phyloP scores from a whole-genome alignment of 2,329 filamentous ascomycete species.

The Catunica adiposa region DNA sequence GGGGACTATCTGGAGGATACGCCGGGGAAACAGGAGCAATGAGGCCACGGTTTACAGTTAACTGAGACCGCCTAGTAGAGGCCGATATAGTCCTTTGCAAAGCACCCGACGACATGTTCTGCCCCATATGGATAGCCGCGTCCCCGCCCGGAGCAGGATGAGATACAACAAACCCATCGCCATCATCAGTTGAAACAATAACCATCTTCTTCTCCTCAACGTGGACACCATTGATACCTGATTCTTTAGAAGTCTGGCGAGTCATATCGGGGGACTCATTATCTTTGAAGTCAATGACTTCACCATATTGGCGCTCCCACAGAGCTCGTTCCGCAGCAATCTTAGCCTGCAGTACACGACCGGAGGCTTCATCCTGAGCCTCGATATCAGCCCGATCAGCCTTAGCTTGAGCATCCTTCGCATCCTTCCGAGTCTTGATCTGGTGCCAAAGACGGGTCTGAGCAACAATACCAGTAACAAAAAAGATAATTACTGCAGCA shows the following conservation, averaged over 20 bases:
- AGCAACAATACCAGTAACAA: slow-evolving; percentile 59
- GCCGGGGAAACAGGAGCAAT: background rate
- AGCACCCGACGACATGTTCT: background rate
- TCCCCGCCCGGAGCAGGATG: background rate
- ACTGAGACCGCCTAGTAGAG: background rate
- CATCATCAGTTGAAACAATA: background rate
- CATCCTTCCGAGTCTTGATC: slow-evolving; percentile 44
- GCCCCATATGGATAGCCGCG: background rate
- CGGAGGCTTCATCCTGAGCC: slow-evolving; percentile 52
- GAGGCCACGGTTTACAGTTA: background rate
- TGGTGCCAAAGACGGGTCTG: slow-evolving; percentile 78
- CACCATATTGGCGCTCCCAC: slow-evolving; percentile 69
- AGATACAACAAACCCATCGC: slow-evolving; percentile 4
- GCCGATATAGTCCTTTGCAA: background rate
- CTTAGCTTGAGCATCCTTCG: slow-evolving; percentile 33
- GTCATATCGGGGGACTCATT: slow-evolving; percentile 1
- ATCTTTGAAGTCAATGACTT: slow-evolving; percentile 18
- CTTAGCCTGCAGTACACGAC: slow-evolving; percentile 46
- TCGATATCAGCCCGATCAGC: slow-evolving; percentile 38
- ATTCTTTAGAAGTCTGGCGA: slow-evolving; percentile 7
- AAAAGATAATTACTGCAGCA: slow-evolving; percentile 59
- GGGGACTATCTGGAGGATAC: background rate
- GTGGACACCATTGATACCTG: slow-evolving; percentile 6
- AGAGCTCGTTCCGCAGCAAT: slow-evolving; percentile 43
- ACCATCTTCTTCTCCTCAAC: background rate